Conservation (phyloP, 1,139 yeast species). For the Blastobotrys persicus region DNA sequence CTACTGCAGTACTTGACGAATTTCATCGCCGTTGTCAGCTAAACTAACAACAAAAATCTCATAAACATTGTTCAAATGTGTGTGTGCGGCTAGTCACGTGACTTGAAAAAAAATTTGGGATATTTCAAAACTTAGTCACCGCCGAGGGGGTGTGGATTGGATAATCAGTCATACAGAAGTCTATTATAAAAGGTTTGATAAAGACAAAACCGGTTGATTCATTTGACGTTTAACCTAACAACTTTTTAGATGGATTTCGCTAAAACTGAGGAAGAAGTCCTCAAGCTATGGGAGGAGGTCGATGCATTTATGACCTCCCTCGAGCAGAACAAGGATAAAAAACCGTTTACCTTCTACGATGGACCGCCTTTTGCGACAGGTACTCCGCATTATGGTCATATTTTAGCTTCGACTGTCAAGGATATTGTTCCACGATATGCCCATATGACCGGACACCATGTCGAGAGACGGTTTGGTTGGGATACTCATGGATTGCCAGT, state of each 20-base stretch:
- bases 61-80: too few species aligned
- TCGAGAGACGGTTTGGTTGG: slow-evolving; percentile 98
- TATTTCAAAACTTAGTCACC: slow-evolving; percentile 6
- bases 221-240: background rate
- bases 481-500: slow-evolving; percentile 99
- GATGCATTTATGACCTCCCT: slow-evolving; percentile 89
- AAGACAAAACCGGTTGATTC: background rate
- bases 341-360: slow-evolving; percentile 90
- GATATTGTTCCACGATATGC: slow-evolving; percentile 98
- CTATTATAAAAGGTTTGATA: slow-evolving; percentile 3
- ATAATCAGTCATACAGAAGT: background rate
- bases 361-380: slow-evolving; percentile 99
- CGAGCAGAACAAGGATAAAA: slow-evolving; percentile 78
- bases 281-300: slow-evolving; percentile 79
- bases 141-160: background rate
- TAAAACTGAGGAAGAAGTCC: slow-evolving; percentile 79
- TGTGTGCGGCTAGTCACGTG: background rate
- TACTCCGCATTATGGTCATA: slow-evolving; percentile 98
- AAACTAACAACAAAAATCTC: too few species aligned
- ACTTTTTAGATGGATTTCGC: slow-evolving; percentile 56
- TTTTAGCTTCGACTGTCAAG: slow-evolving; percentile 92
- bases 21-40: too few species aligned
- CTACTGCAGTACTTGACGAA: too few species aligned
- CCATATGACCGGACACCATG: slow-evolving; percentile 94
- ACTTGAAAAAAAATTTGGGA: slow-evolving; percentile 5